A percentile compares a stretch with the other conserved stretches of the same genome.
Conservation (phyloP, 2,329 filamentous ascomycete species). For the Pseudonectria foliicola region DNA sequence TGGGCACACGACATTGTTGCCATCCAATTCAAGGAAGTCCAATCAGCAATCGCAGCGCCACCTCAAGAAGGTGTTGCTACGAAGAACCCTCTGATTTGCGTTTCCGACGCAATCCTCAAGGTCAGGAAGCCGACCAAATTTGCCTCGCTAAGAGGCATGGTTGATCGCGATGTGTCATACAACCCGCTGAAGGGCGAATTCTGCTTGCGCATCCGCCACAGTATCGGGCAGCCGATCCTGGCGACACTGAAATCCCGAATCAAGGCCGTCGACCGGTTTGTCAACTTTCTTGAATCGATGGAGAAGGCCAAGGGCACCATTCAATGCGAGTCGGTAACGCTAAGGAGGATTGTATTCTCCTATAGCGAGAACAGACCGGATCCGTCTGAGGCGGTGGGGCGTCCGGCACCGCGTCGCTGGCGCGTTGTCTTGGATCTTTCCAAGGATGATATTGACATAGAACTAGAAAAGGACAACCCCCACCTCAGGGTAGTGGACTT, state of each 20-base stretch:
- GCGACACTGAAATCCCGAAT: constrained; percentile 53
- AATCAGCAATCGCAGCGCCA: constrained; percentile 14
- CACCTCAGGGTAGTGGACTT: constrained; percentile 57
- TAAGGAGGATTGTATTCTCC: constrained; percentile 60
- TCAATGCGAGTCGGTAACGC: constrained; percentile 49
- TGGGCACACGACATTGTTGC: constrained; percentile 56
- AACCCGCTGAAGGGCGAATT: constrained; percentile 54
- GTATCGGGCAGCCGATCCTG: constrained; percentile 53
- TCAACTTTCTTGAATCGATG: constrained; percentile 62
- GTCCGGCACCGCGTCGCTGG: constrained; percentile 29
- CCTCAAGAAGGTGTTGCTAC: constrained; percentile 4
- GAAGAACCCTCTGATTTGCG: constrained; percentile 26
- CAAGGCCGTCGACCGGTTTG: constrained; percentile 61
- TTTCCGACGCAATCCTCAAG: constrained; percentile 47
- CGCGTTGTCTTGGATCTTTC: constrained; percentile 53
- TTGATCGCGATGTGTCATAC: constrained; percentile 58
- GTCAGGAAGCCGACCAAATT: constrained; percentile 49
- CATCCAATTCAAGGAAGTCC: constrained; percentile 47
- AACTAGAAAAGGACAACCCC: constrained; percentile 56
- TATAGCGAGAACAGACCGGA: constrained; percentile 41
- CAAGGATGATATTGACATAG: constrained; percentile 46
- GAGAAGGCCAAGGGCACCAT: constrained; percentile 48
- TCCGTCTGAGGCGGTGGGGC: background rate
- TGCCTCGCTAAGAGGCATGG: constrained; percentile 43
- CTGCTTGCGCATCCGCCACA: constrained; percentile 50